Evolutionary conservation across 306 rosid species (phyloP).

Genomic region (Pyrus pyrifolia): DNA sequence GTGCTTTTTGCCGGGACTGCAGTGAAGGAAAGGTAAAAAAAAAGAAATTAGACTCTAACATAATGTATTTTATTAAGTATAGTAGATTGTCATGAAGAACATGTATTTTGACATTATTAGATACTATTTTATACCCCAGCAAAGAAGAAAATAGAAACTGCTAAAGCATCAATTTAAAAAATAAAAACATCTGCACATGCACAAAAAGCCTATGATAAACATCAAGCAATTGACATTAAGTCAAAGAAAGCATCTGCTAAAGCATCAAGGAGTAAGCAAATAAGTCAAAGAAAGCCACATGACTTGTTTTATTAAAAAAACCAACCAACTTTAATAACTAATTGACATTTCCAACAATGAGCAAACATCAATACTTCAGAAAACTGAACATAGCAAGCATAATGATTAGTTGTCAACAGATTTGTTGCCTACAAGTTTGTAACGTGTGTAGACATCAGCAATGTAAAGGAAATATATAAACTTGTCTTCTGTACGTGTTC

Average conservation of each 20-base stretch:
- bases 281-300: background rate
- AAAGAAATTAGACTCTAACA: slow-evolving; percentile 7
- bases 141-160: background rate
- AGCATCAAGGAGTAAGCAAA: background rate
- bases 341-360: background rate
- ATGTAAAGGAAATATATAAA: background rate
- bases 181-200: background rate
- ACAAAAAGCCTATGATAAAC: no score
- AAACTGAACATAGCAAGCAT: background rate
- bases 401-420: slow-evolving; percentile 40
- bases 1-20: slow-evolving; percentile 97
- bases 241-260: no score
- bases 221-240: no score
- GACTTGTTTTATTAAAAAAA: background rate
- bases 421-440: slow-evolving; percentile 80
- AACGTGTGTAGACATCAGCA: slow-evolving; percentile 37
- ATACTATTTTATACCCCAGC: no score
- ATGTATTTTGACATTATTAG: background rate
- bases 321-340: background rate
- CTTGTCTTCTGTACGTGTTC: background rate
- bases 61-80: background rate
- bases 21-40: background rate
- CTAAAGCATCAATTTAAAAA: background rate
- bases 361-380: background rate
- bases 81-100: background rate